These are phyloP conservation scores for Yarrowia osloensis DNA, from an alignment of 805 yeast species.

Conservation along the genomic window DNA sequence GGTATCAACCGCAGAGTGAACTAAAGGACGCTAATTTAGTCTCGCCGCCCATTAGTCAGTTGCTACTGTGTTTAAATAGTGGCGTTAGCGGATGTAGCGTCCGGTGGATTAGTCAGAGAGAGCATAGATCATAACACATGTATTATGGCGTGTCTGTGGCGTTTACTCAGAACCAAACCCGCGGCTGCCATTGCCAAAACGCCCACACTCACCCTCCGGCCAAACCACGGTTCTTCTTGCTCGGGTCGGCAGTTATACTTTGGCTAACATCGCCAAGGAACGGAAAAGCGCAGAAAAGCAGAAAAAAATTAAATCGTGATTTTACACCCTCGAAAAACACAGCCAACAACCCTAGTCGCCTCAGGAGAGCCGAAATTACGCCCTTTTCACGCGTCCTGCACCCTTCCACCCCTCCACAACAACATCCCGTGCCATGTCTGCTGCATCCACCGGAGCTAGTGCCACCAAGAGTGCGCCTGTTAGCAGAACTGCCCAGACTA, in stretches of 20 bases:
- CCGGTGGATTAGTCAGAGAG: neutral
- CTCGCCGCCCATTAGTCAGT: neutral
- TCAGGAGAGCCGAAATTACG: neutral
- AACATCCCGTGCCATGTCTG: neutral
- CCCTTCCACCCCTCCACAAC: neutral
- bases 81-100: neutral
- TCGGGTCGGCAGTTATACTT: conserved; percentile 26
- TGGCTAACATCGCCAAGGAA: conserved; percentile 23
- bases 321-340: neutral
- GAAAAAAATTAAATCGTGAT: neutral
- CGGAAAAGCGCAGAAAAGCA: neutral
- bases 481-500: neutral
- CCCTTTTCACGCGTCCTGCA: neutral
- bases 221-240: neutral
- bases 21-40: neutral
- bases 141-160: neutral
- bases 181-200: neutral
- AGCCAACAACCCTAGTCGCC: neutral
- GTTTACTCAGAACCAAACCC: neutral
- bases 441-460: conserved; percentile 15
- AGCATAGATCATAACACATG: neutral
- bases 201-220: neutral
- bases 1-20: neutral
- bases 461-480: conserved; percentile 20
- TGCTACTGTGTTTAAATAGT: no score